phyloP scores from a whole-genome alignment of 805 yeast species.

The Metschnikowia arizonensis region DNA sequence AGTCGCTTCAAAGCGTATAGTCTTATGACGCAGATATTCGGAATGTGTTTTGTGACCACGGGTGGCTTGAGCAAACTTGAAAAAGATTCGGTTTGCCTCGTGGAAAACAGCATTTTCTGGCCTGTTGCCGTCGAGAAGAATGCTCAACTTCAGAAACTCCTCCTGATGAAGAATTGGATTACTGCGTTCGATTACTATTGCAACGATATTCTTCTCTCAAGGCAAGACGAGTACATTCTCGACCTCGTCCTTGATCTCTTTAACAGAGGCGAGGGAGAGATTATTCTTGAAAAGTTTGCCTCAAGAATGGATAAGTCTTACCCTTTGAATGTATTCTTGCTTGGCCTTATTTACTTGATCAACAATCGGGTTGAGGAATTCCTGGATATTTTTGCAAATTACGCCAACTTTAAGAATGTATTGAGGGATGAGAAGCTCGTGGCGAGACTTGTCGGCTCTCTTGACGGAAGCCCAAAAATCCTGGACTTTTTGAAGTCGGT shows the following conservation, averaged over 20 bases:
- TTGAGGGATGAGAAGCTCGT: constrained; percentile 10
- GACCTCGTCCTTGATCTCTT: constrained; percentile 15
- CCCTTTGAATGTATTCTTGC: constrained; percentile 27
- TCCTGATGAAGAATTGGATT: constrained; percentile 19
- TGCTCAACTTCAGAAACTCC: constrained; percentile 17
- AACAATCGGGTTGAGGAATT: constrained; percentile 25
- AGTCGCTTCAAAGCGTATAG: constrained; percentile 25
- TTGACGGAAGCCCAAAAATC: constrained; percentile 16
- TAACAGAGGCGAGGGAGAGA: constrained; percentile 13
- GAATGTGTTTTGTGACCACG: constrained; percentile 22
- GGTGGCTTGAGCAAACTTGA: constrained; percentile 16
- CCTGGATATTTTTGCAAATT: constrained; percentile 22
- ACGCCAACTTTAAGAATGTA: constrained; percentile 18
- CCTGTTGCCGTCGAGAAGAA: constrained; percentile 21
- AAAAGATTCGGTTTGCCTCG: constrained; percentile 11
- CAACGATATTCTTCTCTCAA: constrained; percentile 10
- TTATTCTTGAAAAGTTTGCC: constrained; percentile 12
- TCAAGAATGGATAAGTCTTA: constrained; percentile 16
- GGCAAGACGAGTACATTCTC: constrained; percentile 9
- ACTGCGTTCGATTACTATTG: constrained; percentile 28
- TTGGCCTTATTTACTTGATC: constrained; percentile 33
- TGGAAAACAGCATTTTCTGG: constrained; percentile 33
- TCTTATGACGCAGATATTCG: constrained; percentile 23
- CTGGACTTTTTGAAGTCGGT: constrained; percentile 22
- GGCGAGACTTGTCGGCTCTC: constrained; percentile 13